Conservation (phyloP, 1,139 yeast species). For the Hanseniaspora gamundiae region DNA sequence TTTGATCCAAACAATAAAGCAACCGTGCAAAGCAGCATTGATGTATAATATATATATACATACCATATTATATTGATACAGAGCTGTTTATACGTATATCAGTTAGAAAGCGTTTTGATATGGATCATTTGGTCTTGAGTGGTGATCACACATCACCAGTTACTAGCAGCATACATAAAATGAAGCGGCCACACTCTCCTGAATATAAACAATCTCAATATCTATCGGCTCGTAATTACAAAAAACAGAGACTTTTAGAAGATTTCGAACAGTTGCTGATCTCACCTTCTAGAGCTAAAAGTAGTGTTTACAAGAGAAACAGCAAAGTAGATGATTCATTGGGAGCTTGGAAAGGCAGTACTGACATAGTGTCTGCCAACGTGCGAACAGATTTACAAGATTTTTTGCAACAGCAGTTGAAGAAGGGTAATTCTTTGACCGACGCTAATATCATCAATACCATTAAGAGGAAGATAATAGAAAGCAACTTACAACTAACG, state of each 20-base stretch:
- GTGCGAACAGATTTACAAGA: not conserved
- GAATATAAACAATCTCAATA: not conserved
- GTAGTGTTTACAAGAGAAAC: not conserved
- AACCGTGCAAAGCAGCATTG: too few relatives aligned
- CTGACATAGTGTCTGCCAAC: not conserved
- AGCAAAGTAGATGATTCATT: not conserved
- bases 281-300: not conserved
- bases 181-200: constrained; percentile 1
- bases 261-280: not conserved
- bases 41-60: too few relatives aligned
- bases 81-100: too few relatives aligned
- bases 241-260: not conserved
- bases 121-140: not conserved
- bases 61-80: too few relatives aligned
- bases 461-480: not conserved
- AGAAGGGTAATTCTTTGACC: not conserved
- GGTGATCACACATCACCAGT: too few relatives aligned
- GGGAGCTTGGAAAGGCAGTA: not conserved
- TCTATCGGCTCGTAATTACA: not conserved
- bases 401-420: not conserved
- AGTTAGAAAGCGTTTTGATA: too few relatives aligned
- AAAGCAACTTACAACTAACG: not conserved
- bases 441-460: not conserved
- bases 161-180: not conserved
- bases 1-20: too few relatives aligned